Base-by-base conservation (phyloP, 2,329 filamentous ascomycete species). In the Cordyceps farinosa region DNA sequence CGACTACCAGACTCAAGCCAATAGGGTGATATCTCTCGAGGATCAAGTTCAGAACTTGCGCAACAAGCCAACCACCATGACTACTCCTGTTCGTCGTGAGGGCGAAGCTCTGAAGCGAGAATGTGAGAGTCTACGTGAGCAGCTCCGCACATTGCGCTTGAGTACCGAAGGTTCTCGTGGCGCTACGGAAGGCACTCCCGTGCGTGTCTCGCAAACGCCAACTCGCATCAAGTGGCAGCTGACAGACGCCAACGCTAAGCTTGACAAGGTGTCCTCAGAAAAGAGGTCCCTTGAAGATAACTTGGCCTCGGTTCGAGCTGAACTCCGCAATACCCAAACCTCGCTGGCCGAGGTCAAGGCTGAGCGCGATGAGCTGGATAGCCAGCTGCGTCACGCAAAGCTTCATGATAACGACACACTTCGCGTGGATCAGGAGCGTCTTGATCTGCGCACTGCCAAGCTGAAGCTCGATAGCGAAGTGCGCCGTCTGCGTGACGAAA, bases 391-490 rank as follows among this genome's bases (percentile, higher is more conserved):
- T 51, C 79, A 80, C 30, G 72, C 79, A n/a, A 79, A 78, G 65
- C 79, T 84, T 45, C 81, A 83, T 61, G 84, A 84, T 55, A 82
- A 82, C 61, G 84, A 87, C 64, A 84, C 82, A 1, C 82, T 85
- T 67, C 83, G 82, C 13, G 73, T 89, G 52, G 88, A 91, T 67
- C 84, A 87, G 65, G 89, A 91, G 70, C 87, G 88, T 66, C 76
- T 89, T 52, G 87, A 91, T 61, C 78, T 91, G 30, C 85, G 87
- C 22, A 86, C 87, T 34, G 77, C 84, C n/a, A 89, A 88, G 71
- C 77, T 87, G 66, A 88, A 87, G 69, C 80, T 90, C 22, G 89
- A 91, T 66, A 82, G 79, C 65, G 89, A 91, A 69, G 78, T 90
- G 17, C 84, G 86, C 48, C 81, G 87, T 13, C 76, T 90, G 17